Evolutionary conservation across 2,329 filamentous ascomycete species (phyloP), one percentile per base, ranked within the genome.

Genomic region (Claviceps pusilla): DNA sequence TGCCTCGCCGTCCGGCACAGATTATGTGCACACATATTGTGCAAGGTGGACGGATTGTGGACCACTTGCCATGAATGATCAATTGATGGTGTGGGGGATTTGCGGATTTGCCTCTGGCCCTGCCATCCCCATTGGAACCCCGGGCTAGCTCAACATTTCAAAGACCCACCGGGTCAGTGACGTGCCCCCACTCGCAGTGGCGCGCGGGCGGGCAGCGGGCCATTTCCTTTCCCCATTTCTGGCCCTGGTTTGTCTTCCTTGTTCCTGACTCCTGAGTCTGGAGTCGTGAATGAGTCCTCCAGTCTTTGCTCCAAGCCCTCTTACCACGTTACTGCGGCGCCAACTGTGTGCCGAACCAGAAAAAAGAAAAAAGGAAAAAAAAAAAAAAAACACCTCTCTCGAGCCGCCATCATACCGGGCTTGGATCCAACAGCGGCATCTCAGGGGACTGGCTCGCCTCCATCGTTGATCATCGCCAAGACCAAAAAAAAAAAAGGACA

Each of bases 171-270:
- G 6, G 4, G n/a, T 24, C 24, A 24, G 24, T 24, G 24, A 24
- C 24, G 24, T 24, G 24, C 31, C 28, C 42, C n/a, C 50, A 45
- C 9, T 33, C 14, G 29, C 16, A 14, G 39, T 54, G 48, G 46
- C 41, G 50, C 29, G 39, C 46, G 45, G 43, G 45, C 37, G 33
- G 55, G n/a, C 33, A 42, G 45, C 55, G 52, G 55, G 55, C 52
- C 52, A 45, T 41, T 37, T 9, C 31, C 35, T 7, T 35, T 35
- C 33, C 33, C 33, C 9, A 10, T 35, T 5, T 10, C 33, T 35
- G 33, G 6, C 7, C 9, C 33, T 35, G 6, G 33, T 35, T 11
- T 24, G 31, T 7, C 6, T 33, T 9, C 31, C 31, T 9, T 33
- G 9, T 33, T 33, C 2, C 31, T 33, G 31, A 33, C 31, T 33